Base-by-base conservation (phyloP, 768 basidiomycete genomes). In the Stropharia rugosoannulata region DNA sequence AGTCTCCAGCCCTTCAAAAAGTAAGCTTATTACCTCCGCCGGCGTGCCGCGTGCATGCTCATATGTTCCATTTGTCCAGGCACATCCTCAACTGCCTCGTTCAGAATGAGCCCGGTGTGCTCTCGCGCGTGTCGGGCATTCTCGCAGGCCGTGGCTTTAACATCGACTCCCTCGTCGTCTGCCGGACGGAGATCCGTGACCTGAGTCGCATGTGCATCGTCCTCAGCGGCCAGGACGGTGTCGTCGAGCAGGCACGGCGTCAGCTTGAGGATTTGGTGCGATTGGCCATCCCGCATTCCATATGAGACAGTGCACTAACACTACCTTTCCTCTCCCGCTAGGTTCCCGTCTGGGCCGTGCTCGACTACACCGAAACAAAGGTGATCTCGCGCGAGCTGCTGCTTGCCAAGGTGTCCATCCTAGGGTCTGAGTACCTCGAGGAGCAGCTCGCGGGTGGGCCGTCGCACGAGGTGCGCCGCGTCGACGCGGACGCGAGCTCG, bases 281-380 rank as follows among this genome's bases (percentile, higher is more conserved):
- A 81, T 19, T 32, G 29, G 3, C 12, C 49, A 38, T n/a, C 22
- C 19, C 32, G 5, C 36, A 45, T 15, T 29, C 25, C 47, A 44
- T 37, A 27, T 36, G n/a, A 54, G 49, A 36, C 49, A 44, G 12
- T 4, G 19, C 19, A 19, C 18, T 37, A 41, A 6, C 27, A 2
- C 9, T 49, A n/a, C 10, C 36, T 27, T n/a, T 38, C 35, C 19
- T 1, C 46, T 39, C 54, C 22, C 46, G 43, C 43, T 49, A 97
- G 96, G 95, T 99, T 25, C 97, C 96, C 48, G 97, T 99, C 4
- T 99, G 97, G 97, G 97, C 96, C 27, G 97, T 99, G 32, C 80
- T 99, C 57, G 95, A 99, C 73, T 99, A 98, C 71, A 98, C 96
- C 16, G 82, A 95, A 58, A 98, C 95, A 19, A 85, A 82, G 54